A percentile compares a stretch with the other conserved stretches of the same genome.
These are phyloP conservation scores for Tetracladium setigerum DNA, from an alignment of 495 filamentous ascomycete genomes.

Conservation along the genomic window DNA sequence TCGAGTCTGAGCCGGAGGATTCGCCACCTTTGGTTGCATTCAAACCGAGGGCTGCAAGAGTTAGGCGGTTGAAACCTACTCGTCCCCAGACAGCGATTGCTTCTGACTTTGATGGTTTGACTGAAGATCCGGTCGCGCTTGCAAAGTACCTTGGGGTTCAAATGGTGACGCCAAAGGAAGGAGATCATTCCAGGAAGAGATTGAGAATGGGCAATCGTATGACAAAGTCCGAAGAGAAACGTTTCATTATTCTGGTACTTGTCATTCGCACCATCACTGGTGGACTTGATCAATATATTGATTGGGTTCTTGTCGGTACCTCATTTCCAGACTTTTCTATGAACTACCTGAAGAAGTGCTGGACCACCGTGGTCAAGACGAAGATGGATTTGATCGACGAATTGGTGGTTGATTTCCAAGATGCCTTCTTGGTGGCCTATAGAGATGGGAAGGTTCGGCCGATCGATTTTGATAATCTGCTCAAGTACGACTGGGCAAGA, in stretches of 20 bases:
- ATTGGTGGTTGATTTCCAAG: conserved; percentile 70
- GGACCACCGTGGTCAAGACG: conserved; percentile 48
- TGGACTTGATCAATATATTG: conserved; percentile 57
- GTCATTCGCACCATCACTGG: conserved; percentile 68
- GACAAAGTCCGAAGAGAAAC: conserved; percentile 20
- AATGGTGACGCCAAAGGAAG: conserved; percentile 4
- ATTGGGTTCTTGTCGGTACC: conserved; percentile 65
- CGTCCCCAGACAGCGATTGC: conserved; percentile 8
- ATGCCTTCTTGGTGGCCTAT: conserved; percentile 70
- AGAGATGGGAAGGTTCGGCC: conserved; percentile 54
- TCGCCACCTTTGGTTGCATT: too few relatives aligned
- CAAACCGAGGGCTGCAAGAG: too few relatives aligned
- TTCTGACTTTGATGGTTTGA: conserved; percentile 15
- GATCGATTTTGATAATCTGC: conserved; percentile 64
- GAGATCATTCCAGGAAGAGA: neutral
- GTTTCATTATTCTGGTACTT: conserved; percentile 60
- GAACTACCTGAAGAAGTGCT: conserved; percentile 51
- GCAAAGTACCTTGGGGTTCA: conserved; percentile 4
- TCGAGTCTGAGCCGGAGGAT: too few relatives aligned
- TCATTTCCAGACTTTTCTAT: conserved; percentile 56
- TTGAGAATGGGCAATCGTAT: conserved; percentile 21
- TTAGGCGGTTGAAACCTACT: neutral
- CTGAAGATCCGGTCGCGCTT: conserved; percentile 1
- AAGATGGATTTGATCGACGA: conserved; percentile 55
- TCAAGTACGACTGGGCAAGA: conserved; percentile 67